Base-by-base conservation (phyloP, 495 filamentous ascomycete genomes). In the Penicillium daleae region DNA sequence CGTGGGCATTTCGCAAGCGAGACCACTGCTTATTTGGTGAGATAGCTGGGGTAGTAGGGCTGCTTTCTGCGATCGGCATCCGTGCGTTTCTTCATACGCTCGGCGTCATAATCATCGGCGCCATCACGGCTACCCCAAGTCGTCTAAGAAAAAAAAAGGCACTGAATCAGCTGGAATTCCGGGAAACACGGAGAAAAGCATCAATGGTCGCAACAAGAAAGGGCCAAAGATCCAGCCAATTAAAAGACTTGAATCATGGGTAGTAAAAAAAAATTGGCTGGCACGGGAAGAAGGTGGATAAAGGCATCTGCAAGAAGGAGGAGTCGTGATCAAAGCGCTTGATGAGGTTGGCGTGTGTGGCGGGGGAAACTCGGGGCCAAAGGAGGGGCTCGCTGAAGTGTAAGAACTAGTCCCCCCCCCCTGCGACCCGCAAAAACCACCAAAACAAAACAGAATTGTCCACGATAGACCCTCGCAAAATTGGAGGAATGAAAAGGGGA, bases 41-140 rank as follows among this genome's bases (percentile, higher is more conserved):
- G 58, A 39, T 68, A 73, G 64, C 67, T 67, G 44, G 72, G 68
- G 35, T 72, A 72, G 39, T 75, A 74, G 33, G 72, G 71, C 63
- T 67, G 69, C 61, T 80, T 81, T 54, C 66, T 64, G 52, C 72
- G 76, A 67, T 80, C 76, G 40, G 68, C 68, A 65, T 78, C 76
- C 46, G 76, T 76, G 53, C 74, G 75, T 65, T 78, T 80, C 67
- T 80, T 82, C 83, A 86, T 85, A 37, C 83, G 82, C 56, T 82
- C 83, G 12, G 76, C 80, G 66, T 86, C 83, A 58, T 83, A 83
- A 42, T 83, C 80, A 64, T 86, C 83, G 29, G 83, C 83, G 56
- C 83, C 83, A 54, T 85, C 83, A 70, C 83, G 80, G 66, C 81
- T 85, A 66, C 83, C 83, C 83, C 83, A 86, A 33, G 83, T 78